A percentile compares a stretch with the other conserved stretches of the same genome.
phyloP scores from a whole-genome alignment of 768 basidiomycete genomes.

The Asterophora lycoperdoides region DNA sequence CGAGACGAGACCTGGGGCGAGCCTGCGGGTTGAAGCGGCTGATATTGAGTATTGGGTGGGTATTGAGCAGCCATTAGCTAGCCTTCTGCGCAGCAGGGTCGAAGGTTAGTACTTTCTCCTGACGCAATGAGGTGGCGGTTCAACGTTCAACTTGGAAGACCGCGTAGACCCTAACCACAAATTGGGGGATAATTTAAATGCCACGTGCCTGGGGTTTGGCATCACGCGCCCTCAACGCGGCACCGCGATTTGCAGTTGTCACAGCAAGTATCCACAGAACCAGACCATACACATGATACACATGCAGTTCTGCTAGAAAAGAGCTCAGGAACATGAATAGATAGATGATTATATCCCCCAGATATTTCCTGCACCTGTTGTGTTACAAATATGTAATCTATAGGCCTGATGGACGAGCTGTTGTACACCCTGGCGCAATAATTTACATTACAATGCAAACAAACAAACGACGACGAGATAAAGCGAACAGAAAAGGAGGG shows the following conservation, averaged over 20 bases:
- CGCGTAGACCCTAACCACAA: slow-evolving; percentile 33
- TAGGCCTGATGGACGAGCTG: slow-evolving; percentile 9
- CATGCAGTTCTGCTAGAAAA: too few species aligned
- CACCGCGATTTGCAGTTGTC: neutral
- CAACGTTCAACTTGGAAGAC: neutral
- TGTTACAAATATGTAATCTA: slow-evolving; percentile 24
- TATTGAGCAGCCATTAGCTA: slow-evolving; percentile 12
- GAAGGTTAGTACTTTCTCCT: too few species aligned
- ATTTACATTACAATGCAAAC: slow-evolving; percentile 35
- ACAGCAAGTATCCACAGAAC: too few species aligned
- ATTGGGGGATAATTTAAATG: slow-evolving; percentile 26
- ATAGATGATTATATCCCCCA: slow-evolving; percentile 15
- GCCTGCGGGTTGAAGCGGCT: slow-evolving; percentile 18
- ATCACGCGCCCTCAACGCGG: slow-evolving; percentile 9
- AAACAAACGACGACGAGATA: slow-evolving; percentile 4
- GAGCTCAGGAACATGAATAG: neutral
- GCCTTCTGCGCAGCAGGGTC: neutral
- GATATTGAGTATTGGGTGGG: slow-evolving; percentile 19
- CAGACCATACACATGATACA: too few species aligned
- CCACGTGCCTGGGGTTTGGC: slow-evolving; percentile 11
- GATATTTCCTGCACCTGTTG: neutral
- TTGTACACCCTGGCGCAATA: slow-evolving; percentile 29
- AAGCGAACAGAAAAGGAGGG: slow-evolving; percentile 2
- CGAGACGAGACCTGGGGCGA: slow-evolving; percentile 39
- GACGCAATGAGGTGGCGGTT: slow-evolving; percentile 4